Evolutionary conservation across 345 rosid species (phyloP).

Genomic region (thale cress (Arabidopsis thaliana)): DNA sequence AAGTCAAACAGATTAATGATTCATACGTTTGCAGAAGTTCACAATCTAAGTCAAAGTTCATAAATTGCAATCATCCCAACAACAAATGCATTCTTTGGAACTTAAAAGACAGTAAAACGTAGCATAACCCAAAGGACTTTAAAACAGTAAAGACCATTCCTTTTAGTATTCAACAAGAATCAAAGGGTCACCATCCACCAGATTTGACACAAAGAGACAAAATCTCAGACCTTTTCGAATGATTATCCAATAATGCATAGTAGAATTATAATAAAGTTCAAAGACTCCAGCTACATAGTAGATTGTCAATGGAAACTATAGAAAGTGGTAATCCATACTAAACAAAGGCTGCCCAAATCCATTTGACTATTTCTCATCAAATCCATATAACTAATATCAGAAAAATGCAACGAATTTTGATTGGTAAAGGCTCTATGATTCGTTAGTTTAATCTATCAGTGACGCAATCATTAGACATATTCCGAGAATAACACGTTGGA

Average conservation of each 20-base stretch:
- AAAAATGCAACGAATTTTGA: slow-evolving; percentile 8
- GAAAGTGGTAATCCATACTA: slow-evolving; percentile 33
- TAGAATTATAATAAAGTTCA: background rate
- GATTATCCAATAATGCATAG: slow-evolving; percentile 24
- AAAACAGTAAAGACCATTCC: slow-evolving; percentile 22
- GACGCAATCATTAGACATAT: slow-evolving; percentile 24
- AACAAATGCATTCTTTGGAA: slow-evolving; percentile 20
- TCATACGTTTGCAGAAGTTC: slow-evolving; percentile 29
- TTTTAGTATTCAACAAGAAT: background rate
- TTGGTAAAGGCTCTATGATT: background rate
- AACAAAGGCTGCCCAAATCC: slow-evolving; percentile 18
- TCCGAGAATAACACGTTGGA: slow-evolving; percentile 20
- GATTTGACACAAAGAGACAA: slow-evolving; percentile 22
- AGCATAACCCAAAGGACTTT: background rate
- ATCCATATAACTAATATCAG: slow-evolving; percentile 5
- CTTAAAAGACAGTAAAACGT: background rate
- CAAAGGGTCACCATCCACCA: slow-evolving; percentile 14
- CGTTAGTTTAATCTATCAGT: slow-evolving; percentile 1
- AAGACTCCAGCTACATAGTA: background rate
- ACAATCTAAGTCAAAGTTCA: slow-evolving; percentile 29
- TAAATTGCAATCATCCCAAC: slow-evolving; percentile 17
- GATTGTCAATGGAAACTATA: slow-evolving; percentile 31
- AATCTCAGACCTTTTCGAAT: slow-evolving; percentile 6
- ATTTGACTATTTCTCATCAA: slow-evolving; percentile 36
- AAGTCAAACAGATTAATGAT: background rate